A percentile compares a stretch with the other conserved stretches of the same genome.
phyloP scores from a whole-genome alignment of 2,329 filamentous ascomycete species.

The Pseudogymnoascus verrucosus region DNA sequence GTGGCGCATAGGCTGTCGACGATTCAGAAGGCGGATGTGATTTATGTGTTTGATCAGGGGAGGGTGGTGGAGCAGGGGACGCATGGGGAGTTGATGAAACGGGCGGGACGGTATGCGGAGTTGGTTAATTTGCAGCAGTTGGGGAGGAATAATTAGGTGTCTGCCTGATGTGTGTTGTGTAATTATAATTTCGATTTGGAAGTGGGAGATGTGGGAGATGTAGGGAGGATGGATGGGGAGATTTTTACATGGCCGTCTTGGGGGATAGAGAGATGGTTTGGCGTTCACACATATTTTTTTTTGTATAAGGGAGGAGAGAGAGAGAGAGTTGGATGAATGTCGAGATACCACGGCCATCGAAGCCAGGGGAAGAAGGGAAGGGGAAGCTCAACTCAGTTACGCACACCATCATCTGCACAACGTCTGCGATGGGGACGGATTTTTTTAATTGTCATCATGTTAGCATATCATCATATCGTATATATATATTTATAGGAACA shows the following conservation, averaged over 20 bases:
- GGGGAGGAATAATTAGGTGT: slow-evolving; percentile 40
- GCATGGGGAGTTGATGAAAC: slow-evolving; percentile 63
- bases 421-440: neutral
- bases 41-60: slow-evolving; percentile 94
- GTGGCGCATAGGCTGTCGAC: slow-evolving; percentile 89
- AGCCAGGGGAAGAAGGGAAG: neutral
- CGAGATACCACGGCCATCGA: neutral
- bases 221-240: neutral
- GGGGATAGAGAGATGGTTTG: slow-evolving; percentile 3
- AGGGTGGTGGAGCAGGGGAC: slow-evolving; percentile 77
- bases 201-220: too few species aligned
- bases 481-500: neutral
- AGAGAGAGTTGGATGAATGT: neutral
- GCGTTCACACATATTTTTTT: neutral
- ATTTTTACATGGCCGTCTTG: neutral
- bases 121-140: slow-evolving; percentile 74
- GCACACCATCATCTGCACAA: neutral
- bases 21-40: slow-evolving; percentile 89
- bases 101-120: slow-evolving; percentile 67
- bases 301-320: neutral
- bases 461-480: neutral
- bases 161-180: neutral
- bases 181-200: neutral
- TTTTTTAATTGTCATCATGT: neutral
- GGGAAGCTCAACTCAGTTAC: slow-evolving; percentile 2